Base-by-base conservation (phyloP, 306 rosid species). In the Cucurbita moschata region DNA sequence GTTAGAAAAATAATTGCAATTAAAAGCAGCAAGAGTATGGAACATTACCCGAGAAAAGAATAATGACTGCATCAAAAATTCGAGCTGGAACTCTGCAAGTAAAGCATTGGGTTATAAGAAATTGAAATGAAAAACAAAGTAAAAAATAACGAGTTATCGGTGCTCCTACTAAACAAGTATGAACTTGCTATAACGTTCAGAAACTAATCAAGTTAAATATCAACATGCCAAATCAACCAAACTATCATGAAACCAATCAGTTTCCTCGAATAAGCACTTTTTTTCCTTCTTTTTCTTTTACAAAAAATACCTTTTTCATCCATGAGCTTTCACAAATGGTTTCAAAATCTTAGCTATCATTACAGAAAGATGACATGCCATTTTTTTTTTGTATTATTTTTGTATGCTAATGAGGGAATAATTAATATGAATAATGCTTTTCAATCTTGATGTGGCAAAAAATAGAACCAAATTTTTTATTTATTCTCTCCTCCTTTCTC, bases 51-150 rank as follows among this genome's bases (percentile, higher is more conserved):
- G 88, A 74, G 94, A 89, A 87, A 92, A 92, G 79, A 81, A 76
- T 80, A 92, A 92, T 55, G 97, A 89, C 85, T 92, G 97, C 94
- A 92, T 86, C 82, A 88, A 81, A 85, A 92, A 89, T 74, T 92
- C 97, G 38, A 92, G 97, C 88, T 83, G 91, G 84, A 89, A 92
- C 42, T 89, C 97, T 92, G 96, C 90, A 88, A 77, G 83, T 74
- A 58, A 3, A 73, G 78, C 67, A 72, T 73, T 66, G 60, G 12
- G 78, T 80, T 75, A 73, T 75, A 74, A 80, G 81, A 64, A 73
- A 47, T 35, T 37, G 40, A 75, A 62, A 80, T 42, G 8, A 10
- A 6, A 16, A 50, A 42, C n/a, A 4, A 5, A 15, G 26, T 64
- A 42, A 15, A 14, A 50, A 21, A 39, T 64, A 21, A 46, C 16